phyloP scores from a whole-genome alignment of 192 early-diverging fungal species.

The Podila minutissima region DNA sequence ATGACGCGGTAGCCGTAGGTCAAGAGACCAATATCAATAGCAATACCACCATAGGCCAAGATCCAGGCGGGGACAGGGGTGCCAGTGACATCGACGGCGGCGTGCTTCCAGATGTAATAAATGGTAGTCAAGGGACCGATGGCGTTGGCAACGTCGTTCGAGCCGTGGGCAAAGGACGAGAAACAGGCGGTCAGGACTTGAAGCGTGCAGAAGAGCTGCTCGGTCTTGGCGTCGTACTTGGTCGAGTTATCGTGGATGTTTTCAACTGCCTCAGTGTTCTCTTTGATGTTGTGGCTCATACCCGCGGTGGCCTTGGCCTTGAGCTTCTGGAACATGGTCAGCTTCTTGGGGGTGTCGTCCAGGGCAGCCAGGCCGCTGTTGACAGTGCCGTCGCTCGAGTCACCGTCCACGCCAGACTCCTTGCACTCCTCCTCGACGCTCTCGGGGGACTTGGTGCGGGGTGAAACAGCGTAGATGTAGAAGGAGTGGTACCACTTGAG shows the following conservation, averaged over 20 bases:
- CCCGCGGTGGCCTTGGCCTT: not conserved
- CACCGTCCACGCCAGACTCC: not conserved
- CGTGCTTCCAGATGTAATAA: constrained; percentile 67
- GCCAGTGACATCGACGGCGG: constrained; percentile 48
- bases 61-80: constrained; percentile 77
- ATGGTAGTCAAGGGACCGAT: constrained; percentile 85
- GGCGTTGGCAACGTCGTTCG: constrained; percentile 89
- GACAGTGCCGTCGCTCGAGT: not conserved
- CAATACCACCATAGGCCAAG: constrained; percentile 73
- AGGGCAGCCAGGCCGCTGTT: not conserved
- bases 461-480: constrained; percentile 50
- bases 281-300: constrained; percentile 32
- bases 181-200: constrained; percentile 83
- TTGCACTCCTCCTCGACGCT: not conserved
- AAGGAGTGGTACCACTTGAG: constrained; percentile 76
- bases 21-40: constrained; percentile 80
- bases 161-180: constrained; percentile 86
- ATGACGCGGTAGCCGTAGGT: constrained; percentile 80
- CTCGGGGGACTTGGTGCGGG: constrained; percentile 47
- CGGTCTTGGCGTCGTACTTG: constrained; percentile 75
- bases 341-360: not conserved
- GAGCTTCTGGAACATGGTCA: constrained; percentile 2
- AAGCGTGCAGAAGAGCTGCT: constrained; percentile 85
- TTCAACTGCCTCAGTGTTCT: constrained; percentile 26
- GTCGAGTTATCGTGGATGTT: constrained; percentile 69